Evolutionary conservation across 306 rosid species (phyloP), one percentile per base, ranked within the genome.

Genomic region (Quercus robur): DNA sequence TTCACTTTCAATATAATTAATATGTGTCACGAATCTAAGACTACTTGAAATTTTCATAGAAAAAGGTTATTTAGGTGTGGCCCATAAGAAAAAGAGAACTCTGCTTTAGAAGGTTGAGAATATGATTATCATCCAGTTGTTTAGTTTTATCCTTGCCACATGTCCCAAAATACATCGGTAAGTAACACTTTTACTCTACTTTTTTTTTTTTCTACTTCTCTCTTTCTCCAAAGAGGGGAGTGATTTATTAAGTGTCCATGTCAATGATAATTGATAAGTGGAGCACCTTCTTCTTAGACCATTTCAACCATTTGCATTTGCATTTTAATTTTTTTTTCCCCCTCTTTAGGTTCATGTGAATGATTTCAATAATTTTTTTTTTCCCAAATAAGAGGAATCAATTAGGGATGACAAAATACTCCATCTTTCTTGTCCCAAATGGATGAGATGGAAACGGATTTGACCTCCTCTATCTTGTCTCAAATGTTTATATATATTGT

Each of bases 81-180:
- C 52, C 82, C 77, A 58, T 59, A 51, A 23, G 56, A 69, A 75
- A 80, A 75, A 71, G 75, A 79, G 84, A 84, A 72, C 64, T 59
- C 78, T 75, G 56, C 83, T 84, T 81, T 78, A 67, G 84, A 86
- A 85, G 87, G 78, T 81, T 79, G 79, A 75, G 86, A 83, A 76
- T 87, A 88, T 84, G 81, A 87, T 85, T 84, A 82, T 74, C 15
- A 84, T 73, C 84, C 71, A 81, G 83, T 83, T 88, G 91, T 85
- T 83, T 80, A 83, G 91, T 85, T 80, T 78, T 70, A 75, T 80
- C 86, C 78, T 52, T 57, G 82, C 85, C 88, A 82, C 86, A 49
- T 84, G 76, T 81, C 87, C 78, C 72, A 51, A 35, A 8, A 33
- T 33, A 30, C 62, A 52, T 28, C 54, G 18, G 76, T 38, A 77